Percentiles rank a stretch among this genome's conserved stretches.
Evolutionary conservation across 2,329 filamentous ascomycete species (phyloP).

Genomic region (Paracamarosporium sp.): DNA sequence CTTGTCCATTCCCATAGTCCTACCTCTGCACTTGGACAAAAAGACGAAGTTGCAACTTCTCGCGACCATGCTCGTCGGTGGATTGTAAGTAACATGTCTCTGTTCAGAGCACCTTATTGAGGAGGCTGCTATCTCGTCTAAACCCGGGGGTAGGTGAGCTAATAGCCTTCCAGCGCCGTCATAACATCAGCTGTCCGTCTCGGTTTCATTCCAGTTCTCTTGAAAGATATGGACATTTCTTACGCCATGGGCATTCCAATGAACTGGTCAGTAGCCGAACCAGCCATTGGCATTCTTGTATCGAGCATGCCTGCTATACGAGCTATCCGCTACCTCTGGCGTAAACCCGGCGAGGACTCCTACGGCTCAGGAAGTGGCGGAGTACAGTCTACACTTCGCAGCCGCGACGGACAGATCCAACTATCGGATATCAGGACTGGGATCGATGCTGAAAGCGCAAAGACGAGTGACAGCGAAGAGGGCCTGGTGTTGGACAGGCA

Average conservation of each 20-base stretch:
- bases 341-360: constrained; percentile 12
- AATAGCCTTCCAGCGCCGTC: constrained; percentile 16
- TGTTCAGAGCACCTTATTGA: neutral
- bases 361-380: constrained; percentile 16
- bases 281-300: constrained; percentile 26
- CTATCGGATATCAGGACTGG: constrained; percentile 14
- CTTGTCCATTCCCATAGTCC: constrained; percentile 26
- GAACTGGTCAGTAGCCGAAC: constrained; percentile 26
- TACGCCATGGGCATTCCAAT: constrained; percentile 27
- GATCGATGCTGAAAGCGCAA: constrained; percentile 9
- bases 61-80: constrained; percentile 27
- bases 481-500: constrained; percentile 10
- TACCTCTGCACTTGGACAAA: constrained; percentile 24
- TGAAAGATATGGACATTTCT: constrained; percentile 19
- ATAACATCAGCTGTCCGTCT: constrained; percentile 28
- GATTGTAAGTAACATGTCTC: constrained; percentile 23
- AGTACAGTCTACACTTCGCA: constrained; percentile 12
- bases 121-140: neutral
- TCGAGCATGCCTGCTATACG: constrained; percentile 26
- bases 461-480: constrained; percentile 19
- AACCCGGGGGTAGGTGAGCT: neutral
- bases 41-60: constrained; percentile 26
- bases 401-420: constrained; percentile 20
- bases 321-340: constrained; percentile 23
- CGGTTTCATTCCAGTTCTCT: constrained; percentile 23